Evolutionary conservation across 1,284 basidiomycete genomes (phyloP).

Genomic region (Trichosporon sp.): DNA sequence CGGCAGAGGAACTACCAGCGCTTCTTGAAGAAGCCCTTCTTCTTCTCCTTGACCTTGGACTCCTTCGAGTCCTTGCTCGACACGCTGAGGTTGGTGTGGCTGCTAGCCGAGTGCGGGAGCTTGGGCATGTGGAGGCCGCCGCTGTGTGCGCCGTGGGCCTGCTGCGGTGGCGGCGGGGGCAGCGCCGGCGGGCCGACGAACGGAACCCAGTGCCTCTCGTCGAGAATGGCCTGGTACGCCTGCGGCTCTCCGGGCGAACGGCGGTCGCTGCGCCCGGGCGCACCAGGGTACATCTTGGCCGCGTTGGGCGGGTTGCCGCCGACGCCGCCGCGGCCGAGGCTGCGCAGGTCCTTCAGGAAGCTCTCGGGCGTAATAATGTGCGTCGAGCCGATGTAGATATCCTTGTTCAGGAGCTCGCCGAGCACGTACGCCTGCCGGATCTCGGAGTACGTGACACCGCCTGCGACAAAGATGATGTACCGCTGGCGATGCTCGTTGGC

Average conservation of each 20-base stretch:
- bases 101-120: constrained; percentile 15
- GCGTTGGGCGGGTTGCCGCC: constrained; percentile 64
- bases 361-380: constrained; percentile 76
- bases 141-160: constrained; percentile 18
- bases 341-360: constrained; percentile 81
- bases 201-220: constrained; percentile 46
- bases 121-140: constrained; percentile 18
- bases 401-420: constrained; percentile 69
- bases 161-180: constrained; percentile 40
- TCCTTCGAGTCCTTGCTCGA: constrained; percentile 33
- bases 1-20: constrained; percentile 43
- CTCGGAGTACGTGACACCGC: constrained; percentile 95
- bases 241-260: constrained; percentile 64
- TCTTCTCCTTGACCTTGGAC: constrained; percentile 57
- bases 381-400: constrained; percentile 90
- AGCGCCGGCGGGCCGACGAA: constrained; percentile 46
- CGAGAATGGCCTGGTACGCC: constrained; percentile 58
- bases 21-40: constrained; percentile 60
- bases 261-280: constrained; percentile 52
- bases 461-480: constrained; percentile 86
- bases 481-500: constrained; percentile 61
- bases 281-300: constrained; percentile 52
- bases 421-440: constrained; percentile 82
- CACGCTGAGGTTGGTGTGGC: neutral
- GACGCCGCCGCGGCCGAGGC: constrained; percentile 73